Conservation (phyloP, 2,329 filamentous ascomycete genomes). For the Aspergillus brunneoviolaceus region DNA sequence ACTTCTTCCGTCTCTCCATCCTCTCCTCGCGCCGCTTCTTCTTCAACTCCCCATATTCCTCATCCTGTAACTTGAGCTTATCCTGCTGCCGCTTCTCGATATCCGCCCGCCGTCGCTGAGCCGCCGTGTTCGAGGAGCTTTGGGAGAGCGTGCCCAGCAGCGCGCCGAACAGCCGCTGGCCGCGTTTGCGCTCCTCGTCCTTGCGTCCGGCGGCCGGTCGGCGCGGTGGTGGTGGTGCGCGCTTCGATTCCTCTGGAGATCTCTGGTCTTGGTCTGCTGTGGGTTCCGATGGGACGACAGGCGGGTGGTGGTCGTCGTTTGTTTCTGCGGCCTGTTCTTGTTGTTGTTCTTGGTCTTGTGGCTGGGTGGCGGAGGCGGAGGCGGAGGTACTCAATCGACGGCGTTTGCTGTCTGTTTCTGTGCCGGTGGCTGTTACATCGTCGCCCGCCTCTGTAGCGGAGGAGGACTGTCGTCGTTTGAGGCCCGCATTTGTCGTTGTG, state of each 20-base stretch:
- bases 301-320: constrained; percentile 22
- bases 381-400: constrained; percentile 47
- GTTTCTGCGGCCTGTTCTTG: constrained; percentile 14
- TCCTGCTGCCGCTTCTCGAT: constrained; percentile 81
- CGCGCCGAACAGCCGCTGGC: constrained; percentile 81
- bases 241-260: constrained; percentile 22
- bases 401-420: constrained; percentile 46
- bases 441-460: constrained; percentile 49
- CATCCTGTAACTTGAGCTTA: constrained; percentile 72
- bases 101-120: constrained; percentile 69
- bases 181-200: constrained; percentile 79
- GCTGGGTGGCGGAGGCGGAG: constrained; percentile 21
- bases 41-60: constrained; percentile 68
- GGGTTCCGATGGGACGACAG: neutral
- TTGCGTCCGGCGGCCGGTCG: constrained; percentile 43
- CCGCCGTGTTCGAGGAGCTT: constrained; percentile 58
- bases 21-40: constrained; percentile 65
- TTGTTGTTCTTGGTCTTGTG: neutral
- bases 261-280: constrained; percentile 18
- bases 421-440: neutral
- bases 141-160: constrained; percentile 77
- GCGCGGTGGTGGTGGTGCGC: constrained; percentile 18
- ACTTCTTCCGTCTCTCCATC: constrained; percentile 59
- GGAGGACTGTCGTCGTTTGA: constrained; percentile 59
- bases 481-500: constrained; percentile 32